Percentiles rank a stretch among this genome's conserved stretches.
phyloP scores from a whole-genome alignment of 75 land plant species.

The Selaginella tamariscina region DNA sequence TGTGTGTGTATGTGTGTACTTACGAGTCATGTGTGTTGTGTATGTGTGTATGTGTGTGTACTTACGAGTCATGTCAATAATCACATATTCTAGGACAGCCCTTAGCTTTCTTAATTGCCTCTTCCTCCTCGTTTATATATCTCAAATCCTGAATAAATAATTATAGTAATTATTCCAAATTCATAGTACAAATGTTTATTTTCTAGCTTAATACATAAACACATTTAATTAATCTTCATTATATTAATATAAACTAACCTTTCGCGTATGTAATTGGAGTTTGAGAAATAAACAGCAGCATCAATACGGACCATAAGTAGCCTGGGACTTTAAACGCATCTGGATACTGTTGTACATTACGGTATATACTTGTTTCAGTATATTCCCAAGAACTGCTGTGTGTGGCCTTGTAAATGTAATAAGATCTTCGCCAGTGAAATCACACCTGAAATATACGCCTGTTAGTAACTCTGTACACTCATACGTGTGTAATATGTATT shows the following conservation, averaged over 20 bases:
- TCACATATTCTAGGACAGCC: not conserved
- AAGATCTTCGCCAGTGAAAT: constrained; percentile 67
- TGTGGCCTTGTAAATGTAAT: constrained; percentile 70
- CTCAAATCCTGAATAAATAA: not conserved
- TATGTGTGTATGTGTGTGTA: not conserved
- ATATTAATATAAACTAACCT: not conserved
- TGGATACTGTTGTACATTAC: constrained; percentile 75
- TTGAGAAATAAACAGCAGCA: constrained; percentile 53
- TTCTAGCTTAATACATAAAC: too few species aligned
- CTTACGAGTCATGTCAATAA: not conserved
- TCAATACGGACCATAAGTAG: constrained; percentile 61
- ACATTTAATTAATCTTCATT: too few species aligned
- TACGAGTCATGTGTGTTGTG: constrained; percentile 69
- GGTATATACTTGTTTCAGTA: constrained; percentile 67
- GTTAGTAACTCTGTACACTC: not conserved
- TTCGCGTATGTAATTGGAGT: not conserved
- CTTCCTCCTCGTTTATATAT: not conserved
- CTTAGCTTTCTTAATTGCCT: not conserved
- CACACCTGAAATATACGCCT: constrained; percentile 29
- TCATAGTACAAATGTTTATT: too few species aligned
- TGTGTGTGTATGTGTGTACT: too few species aligned
- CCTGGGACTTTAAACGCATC: constrained; percentile 61
- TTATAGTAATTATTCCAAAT: not conserved
- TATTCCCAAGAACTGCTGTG: constrained; percentile 59
- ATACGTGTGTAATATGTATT: not conserved